phyloP scores from a whole-genome alignment of 148 eudicot genomes.

The Fallopia convolvulus region DNA sequence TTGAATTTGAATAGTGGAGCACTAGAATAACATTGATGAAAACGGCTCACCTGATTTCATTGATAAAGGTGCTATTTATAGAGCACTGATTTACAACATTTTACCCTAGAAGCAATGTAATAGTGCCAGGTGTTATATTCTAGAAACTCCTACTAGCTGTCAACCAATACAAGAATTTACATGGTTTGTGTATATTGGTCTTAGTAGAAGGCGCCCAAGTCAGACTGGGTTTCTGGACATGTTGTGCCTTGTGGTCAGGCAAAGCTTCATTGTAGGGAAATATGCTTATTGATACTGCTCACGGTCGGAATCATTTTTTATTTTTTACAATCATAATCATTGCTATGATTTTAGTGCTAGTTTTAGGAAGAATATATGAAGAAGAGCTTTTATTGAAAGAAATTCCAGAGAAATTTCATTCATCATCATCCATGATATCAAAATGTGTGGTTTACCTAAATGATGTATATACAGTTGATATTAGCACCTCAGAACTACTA shows the following conservation, averaged over 20 bases:
- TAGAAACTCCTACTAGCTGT: too few species aligned
- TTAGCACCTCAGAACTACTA: too few species aligned
- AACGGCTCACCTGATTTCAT: too few species aligned
- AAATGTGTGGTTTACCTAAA: not conserved
- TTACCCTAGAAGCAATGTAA: too few species aligned
- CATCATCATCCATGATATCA: not conserved
- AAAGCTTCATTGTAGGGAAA: not conserved
- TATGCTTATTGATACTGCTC: not conserved
- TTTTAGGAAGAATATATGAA: not conserved
- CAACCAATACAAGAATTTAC: too few species aligned
- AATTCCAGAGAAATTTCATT: not conserved
- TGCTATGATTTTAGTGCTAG: not conserved
- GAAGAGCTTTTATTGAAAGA: not conserved
- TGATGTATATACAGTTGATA: too few species aligned
- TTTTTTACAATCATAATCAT: not conserved
- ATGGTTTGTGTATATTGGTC: too few species aligned
- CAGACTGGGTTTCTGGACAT: not conserved
- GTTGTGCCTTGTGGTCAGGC: not conserved
- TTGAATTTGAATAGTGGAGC: too few species aligned
- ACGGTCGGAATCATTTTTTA: not conserved
- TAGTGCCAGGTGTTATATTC: too few species aligned
- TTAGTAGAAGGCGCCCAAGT: not conserved
- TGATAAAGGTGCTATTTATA: too few species aligned
- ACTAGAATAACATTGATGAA: too few species aligned
- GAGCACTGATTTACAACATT: too few species aligned